phyloP scores from a whole-genome alignment of 1,284 basidiomycete species.

The Leccinum cinnamomeum region DNA sequence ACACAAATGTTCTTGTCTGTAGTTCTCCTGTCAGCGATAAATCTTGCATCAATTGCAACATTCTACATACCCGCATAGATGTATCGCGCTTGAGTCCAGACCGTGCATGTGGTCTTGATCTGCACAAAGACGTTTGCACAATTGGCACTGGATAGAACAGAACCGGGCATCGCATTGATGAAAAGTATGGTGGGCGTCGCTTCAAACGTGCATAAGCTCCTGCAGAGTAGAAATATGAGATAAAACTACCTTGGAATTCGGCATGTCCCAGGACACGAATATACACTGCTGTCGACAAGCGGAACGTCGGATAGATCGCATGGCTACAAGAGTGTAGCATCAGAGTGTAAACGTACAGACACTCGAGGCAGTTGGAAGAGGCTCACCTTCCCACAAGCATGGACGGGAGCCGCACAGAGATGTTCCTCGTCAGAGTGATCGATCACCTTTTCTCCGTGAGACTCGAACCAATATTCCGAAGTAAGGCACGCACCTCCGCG shows the following conservation, averaged over 20 bases:
- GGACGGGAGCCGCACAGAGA: conserved; percentile 50
- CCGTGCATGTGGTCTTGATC: conserved; percentile 54
- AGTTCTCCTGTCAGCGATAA: conserved; percentile 2
- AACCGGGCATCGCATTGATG: conserved; percentile 50
- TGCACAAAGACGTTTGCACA: conserved; percentile 55
- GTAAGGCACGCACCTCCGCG: too few relatives aligned
- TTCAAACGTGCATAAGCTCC: conserved; percentile 9
- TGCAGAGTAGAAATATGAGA: too few relatives aligned
- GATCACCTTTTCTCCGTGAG: too few relatives aligned
- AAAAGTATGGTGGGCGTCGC: conserved; percentile 43
- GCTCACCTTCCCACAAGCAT: conserved; percentile 55
- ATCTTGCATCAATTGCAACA: background rate
- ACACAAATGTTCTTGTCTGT: conserved; percentile 53
- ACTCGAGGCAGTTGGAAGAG: background rate
- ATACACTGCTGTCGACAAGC: conserved; percentile 34
- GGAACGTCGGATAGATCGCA: conserved; percentile 43
- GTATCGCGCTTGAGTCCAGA: conserved; percentile 39
- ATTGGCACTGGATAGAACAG: conserved; percentile 53
- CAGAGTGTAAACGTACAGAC: background rate
- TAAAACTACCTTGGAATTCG: conserved; percentile 41
- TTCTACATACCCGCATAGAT: conserved; percentile 57
- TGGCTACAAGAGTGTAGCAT: conserved; percentile 34
- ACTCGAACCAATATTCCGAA: too few relatives aligned
- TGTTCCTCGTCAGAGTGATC: conserved; percentile 21
- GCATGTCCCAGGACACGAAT: conserved; percentile 47